Evolutionary conservation across 495 filamentous ascomycete species (phyloP), one percentile per base, ranked within the genome.

Genomic region (Aspergillus steynii): DNA sequence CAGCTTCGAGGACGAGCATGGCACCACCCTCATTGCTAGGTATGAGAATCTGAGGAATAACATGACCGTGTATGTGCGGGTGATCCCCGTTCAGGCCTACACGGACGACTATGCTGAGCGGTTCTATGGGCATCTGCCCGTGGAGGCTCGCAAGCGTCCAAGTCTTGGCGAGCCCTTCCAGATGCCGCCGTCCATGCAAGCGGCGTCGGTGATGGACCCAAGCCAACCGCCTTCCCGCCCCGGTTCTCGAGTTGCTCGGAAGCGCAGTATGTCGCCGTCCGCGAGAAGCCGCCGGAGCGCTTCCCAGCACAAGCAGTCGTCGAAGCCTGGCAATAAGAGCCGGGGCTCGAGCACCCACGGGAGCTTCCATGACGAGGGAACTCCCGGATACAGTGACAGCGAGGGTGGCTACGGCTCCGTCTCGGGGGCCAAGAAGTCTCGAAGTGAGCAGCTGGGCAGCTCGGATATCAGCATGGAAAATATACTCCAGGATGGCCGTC

Each of bases 401-500:
- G 92, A 96, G 61, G 87, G 85, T 62, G 90, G 86, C 32, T 84
- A 87, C 48, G 88, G 83, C 53, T 92, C 90, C 54, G 82, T 86
- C 14, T 80, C 82, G 32, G 82, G 84, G 69, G 90, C 90, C 57
- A 87, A 88, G 61, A 89, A 86, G 65, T 80, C 85, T 63, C 90
- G 87, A 68, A 86, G 80, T 62, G 93, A 97, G 68, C 87, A 89
- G 54, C 80, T 96, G 59, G 90, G 88, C n/a, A 96, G 91, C 70
- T 93, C 95, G 4, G 95, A 98, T 59, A 99, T 99, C 68, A 97
- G 93, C 73, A 83, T 97, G 64, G 91, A 96, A 60, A 99, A 99
- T 69, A 98, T 99, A 75, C 89, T 99, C 58, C 93, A 98, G 75
- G 95, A 96, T 67, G 92, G 92, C 64, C 87, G 95, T 74, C 86